These are phyloP conservation scores for Thielaviopsis musarum DNA, from an alignment of 2,329 filamentous ascomycete species.

Conservation along the genomic window DNA sequence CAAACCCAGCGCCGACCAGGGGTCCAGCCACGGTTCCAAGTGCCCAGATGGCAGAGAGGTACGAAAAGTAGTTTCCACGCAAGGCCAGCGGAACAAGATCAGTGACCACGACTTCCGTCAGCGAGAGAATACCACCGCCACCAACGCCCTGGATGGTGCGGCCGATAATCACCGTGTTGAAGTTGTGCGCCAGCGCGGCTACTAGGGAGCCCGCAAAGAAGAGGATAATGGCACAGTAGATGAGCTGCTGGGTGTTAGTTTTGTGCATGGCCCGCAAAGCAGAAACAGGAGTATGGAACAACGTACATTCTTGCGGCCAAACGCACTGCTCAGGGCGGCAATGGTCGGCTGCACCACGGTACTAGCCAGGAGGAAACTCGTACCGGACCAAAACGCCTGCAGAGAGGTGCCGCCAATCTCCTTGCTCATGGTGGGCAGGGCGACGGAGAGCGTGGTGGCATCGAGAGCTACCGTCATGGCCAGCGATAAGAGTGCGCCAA, in stretches of 20 bases:
- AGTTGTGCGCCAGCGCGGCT: slow-evolving; percentile 19
- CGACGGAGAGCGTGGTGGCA: slow-evolving; percentile 18
- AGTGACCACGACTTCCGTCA: slow-evolving; percentile 20
- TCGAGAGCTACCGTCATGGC: slow-evolving; percentile 33
- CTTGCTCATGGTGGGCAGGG: slow-evolving; percentile 25
- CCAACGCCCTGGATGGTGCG: slow-evolving; percentile 22
- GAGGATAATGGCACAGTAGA: slow-evolving; percentile 18
- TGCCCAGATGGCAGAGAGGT: slow-evolving; percentile 31
- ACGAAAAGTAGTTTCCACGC: slow-evolving; percentile 24
- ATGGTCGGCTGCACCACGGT: slow-evolving; percentile 40
- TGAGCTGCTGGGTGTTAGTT: slow-evolving; percentile 10
- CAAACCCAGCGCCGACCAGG: slow-evolving; percentile 16
- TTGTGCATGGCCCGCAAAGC: not conserved
- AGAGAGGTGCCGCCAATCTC: slow-evolving; percentile 36
- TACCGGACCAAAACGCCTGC: slow-evolving; percentile 56
- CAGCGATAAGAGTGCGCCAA: slow-evolving; percentile 31
- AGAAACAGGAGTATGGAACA: not conserved
- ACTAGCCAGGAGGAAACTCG: slow-evolving; percentile 49
- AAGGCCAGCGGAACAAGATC: slow-evolving; percentile 26
- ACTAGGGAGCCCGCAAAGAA: slow-evolving; percentile 26
- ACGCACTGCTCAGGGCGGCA: slow-evolving; percentile 21
- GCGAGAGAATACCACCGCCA: slow-evolving; percentile 20
- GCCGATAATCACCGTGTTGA: slow-evolving; percentile 19
- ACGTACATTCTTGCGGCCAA: slow-evolving; percentile 19
- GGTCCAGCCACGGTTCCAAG: slow-evolving; percentile 30